A percentile compares a stretch with the other conserved stretches of the same genome.
Evolutionary conservation across 1,139 yeast species (phyloP).

Genomic region (Tardiomyces depauwii): DNA sequence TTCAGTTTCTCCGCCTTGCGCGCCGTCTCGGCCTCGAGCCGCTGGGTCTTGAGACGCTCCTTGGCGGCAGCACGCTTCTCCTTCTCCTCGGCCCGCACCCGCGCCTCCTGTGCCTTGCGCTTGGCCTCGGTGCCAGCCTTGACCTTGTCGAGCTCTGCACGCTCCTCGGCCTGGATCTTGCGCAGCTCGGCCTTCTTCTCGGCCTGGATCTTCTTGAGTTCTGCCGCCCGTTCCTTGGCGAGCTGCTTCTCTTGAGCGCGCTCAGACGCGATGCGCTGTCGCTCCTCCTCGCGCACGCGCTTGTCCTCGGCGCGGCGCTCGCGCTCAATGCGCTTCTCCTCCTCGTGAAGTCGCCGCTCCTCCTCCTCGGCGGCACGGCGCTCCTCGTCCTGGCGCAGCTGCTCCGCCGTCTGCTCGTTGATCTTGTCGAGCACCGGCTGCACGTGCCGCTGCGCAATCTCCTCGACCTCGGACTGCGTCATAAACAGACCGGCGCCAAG

Average conservation of each 20-base stretch:
- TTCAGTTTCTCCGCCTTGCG: slow-evolving; percentile 9
- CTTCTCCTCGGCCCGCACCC: slow-evolving; percentile 14
- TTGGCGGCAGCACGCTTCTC: slow-evolving; percentile 8
- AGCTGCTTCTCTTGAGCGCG: slow-evolving; percentile 16
- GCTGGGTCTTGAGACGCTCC: slow-evolving; percentile 8
- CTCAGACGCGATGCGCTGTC: slow-evolving; percentile 25
- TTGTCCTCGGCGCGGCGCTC: slow-evolving; percentile 27
- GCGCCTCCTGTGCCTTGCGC: slow-evolving; percentile 1
- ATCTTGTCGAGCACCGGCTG: slow-evolving; percentile 79
- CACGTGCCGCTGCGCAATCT: slow-evolving; percentile 73
- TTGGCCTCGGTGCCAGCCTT: slow-evolving; percentile 6
- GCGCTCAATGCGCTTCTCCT: slow-evolving; percentile 19
- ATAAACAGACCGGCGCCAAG: slow-evolving; percentile 86
- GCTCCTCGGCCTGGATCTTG: slow-evolving; percentile 12
- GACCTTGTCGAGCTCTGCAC: slow-evolving; percentile 16
- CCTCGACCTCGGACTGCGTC: slow-evolving; percentile 64
- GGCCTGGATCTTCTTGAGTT: slow-evolving; percentile 15
- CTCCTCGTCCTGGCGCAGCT: slow-evolving; percentile 58
- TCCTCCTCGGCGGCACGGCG: slow-evolving; percentile 38
- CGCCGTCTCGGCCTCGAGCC: slow-evolving; percentile 7
- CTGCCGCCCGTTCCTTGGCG: slow-evolving; percentile 18
- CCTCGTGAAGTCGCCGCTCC: slow-evolving; percentile 28
- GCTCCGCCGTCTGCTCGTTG: slow-evolving; percentile 55
- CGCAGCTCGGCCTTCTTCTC: slow-evolving; percentile 13
- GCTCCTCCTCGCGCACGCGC: slow-evolving; percentile 22